These are phyloP conservation scores for Podospora conica DNA, from an alignment of 495 filamentous ascomycete genomes.

Conservation along the genomic window DNA sequence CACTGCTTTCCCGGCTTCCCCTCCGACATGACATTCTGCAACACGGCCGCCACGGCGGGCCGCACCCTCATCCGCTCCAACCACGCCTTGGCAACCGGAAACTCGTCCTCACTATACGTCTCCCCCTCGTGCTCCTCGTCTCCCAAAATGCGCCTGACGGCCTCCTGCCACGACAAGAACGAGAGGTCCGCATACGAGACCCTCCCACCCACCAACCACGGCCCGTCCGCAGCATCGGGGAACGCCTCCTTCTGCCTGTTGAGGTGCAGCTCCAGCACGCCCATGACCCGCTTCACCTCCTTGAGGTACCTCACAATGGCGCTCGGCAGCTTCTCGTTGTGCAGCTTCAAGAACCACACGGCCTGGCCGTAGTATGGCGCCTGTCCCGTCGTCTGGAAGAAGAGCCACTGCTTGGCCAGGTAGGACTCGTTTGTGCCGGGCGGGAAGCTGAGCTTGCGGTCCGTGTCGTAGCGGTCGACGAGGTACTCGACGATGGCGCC, in stretches of 20 bases:
- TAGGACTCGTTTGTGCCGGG: constrained; percentile 43
- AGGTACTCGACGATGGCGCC: constrained; percentile 71
- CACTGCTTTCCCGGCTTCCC: not conserved
- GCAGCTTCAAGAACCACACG: constrained; percentile 41
- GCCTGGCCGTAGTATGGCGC: constrained; percentile 62
- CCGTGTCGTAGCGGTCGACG: constrained; percentile 62
- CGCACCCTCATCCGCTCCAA: constrained; percentile 23
- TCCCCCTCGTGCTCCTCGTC: not conserved
- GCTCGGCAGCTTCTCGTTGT: constrained; percentile 52
- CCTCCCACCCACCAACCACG: constrained; percentile 52
- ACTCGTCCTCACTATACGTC: constrained; percentile 19
- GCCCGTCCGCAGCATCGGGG: constrained; percentile 23
- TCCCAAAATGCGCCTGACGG: constrained; percentile 15
- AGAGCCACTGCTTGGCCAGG: constrained; percentile 57
- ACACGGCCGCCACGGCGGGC: not conserved
- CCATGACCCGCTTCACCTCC: constrained; percentile 54
- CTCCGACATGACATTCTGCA: not conserved
- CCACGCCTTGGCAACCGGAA: constrained; percentile 34
- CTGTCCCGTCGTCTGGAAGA: constrained; percentile 63
- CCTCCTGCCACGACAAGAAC: constrained; percentile 52
- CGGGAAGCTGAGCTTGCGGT: constrained; percentile 52
- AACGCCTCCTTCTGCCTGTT: constrained; percentile 34
- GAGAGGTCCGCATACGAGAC: constrained; percentile 53
- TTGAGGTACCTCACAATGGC: constrained; percentile 54
- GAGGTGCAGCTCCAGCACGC: constrained; percentile 51